These are phyloP conservation scores for Breynia disticha DNA, from an alignment of 441 rosid genomes.

Conservation along the genomic window DNA sequence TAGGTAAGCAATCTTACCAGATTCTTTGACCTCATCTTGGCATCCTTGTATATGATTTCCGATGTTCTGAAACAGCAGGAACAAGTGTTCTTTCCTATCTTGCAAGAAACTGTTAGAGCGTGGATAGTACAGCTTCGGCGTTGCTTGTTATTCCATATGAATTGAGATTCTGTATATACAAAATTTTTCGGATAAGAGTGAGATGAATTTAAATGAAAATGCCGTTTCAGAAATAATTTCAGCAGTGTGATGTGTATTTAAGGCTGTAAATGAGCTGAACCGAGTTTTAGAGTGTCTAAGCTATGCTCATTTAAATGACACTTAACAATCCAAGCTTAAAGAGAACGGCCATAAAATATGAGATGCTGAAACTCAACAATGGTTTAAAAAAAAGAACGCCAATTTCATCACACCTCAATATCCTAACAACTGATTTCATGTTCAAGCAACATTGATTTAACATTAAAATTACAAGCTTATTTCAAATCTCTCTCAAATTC, in stretches of 20 bases:
- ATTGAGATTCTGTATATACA: slow-evolving; percentile 14
- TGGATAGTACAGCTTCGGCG: slow-evolving; percentile 16
- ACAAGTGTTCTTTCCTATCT: slow-evolving; percentile 13
- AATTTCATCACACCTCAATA: slow-evolving; percentile 6
- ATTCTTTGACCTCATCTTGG: slow-evolving; percentile 12
- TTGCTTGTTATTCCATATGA: slow-evolving; percentile 7
- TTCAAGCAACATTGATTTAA: neutral
- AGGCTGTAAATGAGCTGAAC: too few species aligned
- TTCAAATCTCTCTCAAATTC: slow-evolving; percentile 9
- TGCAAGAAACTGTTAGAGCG: slow-evolving; percentile 13
- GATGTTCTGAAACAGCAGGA: slow-evolving; percentile 30
- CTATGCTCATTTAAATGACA: too few species aligned
- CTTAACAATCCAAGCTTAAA: too few species aligned
- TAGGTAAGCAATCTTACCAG: slow-evolving; percentile 24
- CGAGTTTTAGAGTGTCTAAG: too few species aligned
- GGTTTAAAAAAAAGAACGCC: neutral
- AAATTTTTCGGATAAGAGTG: slow-evolving; percentile 1
- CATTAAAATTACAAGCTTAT: slow-evolving; percentile 14
- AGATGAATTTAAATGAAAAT: too few species aligned
- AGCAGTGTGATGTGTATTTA: neutral
- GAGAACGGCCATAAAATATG: too few species aligned
- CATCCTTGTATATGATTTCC: slow-evolving; percentile 38
- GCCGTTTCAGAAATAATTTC: too few species aligned
- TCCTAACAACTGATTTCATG: slow-evolving; percentile 13
- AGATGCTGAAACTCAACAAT: too few species aligned